A percentile compares a stretch with the other conserved stretches of the same genome.
These are phyloP conservation scores for Mycena epipterygia DNA, from an alignment of 768 basidiomycete species.

Conservation along the genomic window DNA sequence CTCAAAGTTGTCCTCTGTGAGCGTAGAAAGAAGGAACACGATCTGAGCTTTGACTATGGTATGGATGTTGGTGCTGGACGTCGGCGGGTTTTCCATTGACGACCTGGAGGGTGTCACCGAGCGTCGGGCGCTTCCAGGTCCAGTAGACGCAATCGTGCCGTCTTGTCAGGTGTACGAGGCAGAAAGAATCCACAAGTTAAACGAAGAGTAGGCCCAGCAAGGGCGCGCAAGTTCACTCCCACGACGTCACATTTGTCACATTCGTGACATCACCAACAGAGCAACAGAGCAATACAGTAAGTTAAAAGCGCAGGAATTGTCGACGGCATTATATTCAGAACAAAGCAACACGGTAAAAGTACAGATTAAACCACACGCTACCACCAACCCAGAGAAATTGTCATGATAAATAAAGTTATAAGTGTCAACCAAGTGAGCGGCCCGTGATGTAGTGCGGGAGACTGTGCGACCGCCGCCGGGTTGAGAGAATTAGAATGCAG, in stretches of 20 bases:
- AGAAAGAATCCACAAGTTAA: neutral
- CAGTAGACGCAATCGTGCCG: conserved; percentile 58
- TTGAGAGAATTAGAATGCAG: conserved; percentile 4
- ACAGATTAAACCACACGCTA: neutral
- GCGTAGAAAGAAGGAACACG: conserved; percentile 94
- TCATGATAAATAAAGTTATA: conserved; percentile 15
- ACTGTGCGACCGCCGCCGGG: conserved; percentile 6
- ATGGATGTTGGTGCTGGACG: conserved; percentile 79
- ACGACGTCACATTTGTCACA: too few relatives aligned
- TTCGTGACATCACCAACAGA: too few relatives aligned
- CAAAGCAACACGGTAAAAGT: neutral
- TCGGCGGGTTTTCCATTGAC: conserved; percentile 90
- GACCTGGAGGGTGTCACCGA: conserved; percentile 85
- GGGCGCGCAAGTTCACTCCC: neutral
- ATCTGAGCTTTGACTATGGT: conserved; percentile 98
- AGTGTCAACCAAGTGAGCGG: neutral
- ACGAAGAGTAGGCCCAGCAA: neutral
- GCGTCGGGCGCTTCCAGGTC: conserved; percentile 79
- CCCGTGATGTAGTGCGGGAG: neutral
- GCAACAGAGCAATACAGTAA: too few relatives aligned
- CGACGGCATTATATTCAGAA: too few relatives aligned
- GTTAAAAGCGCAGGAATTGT: too few relatives aligned
- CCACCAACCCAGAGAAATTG: conserved; percentile 21
- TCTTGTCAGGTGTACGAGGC: neutral
- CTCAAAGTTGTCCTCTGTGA: conserved; percentile 97